These are phyloP conservation scores for Coniella vitis DNA, from an alignment of 2,329 filamentous ascomycete species.

Conservation along the genomic window DNA sequence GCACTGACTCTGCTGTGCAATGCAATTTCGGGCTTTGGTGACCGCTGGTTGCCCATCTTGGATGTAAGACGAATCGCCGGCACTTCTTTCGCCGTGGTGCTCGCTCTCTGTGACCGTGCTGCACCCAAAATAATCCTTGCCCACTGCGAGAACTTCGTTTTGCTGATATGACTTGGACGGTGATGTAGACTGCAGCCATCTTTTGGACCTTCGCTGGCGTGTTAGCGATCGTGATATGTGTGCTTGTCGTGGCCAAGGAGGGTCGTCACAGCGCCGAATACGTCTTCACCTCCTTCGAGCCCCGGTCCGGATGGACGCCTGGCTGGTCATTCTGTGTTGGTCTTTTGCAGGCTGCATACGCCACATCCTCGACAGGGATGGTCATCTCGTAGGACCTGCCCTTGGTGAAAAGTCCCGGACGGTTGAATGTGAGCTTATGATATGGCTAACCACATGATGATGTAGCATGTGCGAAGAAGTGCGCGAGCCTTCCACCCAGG, in stretches of 20 bases:
- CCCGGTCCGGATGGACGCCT: slow-evolving; percentile 59
- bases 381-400: slow-evolving; percentile 58
- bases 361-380: slow-evolving; percentile 72
- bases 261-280: slow-evolving; percentile 57
- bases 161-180: slow-evolving; percentile 16
- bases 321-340: slow-evolving; percentile 72
- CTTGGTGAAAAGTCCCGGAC: not conserved
- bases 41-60: slow-evolving; percentile 58
- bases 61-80: slow-evolving; percentile 49
- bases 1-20: slow-evolving; percentile 60
- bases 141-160: slow-evolving; percentile 11
- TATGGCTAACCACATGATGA: slow-evolving; percentile 4
- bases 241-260: slow-evolving; percentile 60
- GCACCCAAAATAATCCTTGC: not conserved
- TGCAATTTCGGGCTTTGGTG: slow-evolving; percentile 58
- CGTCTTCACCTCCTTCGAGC: slow-evolving; percentile 64
- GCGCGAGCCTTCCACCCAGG: slow-evolving; percentile 56
- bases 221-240: slow-evolving; percentile 55
- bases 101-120: not conserved
- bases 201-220: slow-evolving; percentile 70
- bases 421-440: not conserved
- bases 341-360: slow-evolving; percentile 65
- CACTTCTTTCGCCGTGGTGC: not conserved
- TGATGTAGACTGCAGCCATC: slow-evolving; percentile 57
- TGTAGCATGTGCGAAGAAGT: slow-evolving; percentile 68